A percentile compares a stretch with the other conserved stretches of the same genome.
phyloP scores from a whole-genome alignment of 1,284 basidiomycete genomes.

The Xerocomus minutiporus region DNA sequence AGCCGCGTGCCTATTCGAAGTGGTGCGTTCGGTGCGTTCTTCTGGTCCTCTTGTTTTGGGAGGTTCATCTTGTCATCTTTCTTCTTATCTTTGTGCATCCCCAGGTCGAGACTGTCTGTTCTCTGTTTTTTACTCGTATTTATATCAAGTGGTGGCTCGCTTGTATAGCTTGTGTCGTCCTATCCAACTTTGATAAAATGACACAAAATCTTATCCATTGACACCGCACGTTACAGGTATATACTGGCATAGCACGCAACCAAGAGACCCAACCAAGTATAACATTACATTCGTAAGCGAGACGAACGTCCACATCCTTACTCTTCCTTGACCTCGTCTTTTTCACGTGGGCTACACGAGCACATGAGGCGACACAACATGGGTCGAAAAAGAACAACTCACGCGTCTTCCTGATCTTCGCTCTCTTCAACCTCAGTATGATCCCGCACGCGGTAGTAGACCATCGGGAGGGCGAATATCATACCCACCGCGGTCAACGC shows the following conservation, averaged over 20 bases:
- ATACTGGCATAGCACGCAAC: not conserved
- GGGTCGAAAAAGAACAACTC: not conserved
- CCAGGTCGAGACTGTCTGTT: too few species aligned
- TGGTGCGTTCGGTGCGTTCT: not conserved
- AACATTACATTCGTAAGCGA: not conserved
- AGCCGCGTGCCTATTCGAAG: too few species aligned
- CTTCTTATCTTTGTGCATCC: not conserved
- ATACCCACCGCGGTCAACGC: slow-evolving; percentile 30
- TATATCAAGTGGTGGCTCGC: not conserved
- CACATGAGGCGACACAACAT: not conserved
- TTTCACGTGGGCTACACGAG: not conserved
- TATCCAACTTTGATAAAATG: not conserved
- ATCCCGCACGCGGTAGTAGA: slow-evolving; percentile 34
- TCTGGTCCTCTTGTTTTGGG: not conserved
- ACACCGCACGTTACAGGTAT: not conserved
- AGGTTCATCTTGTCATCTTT: not conserved
- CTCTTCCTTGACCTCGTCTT: not conserved
- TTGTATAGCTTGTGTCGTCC: too few species aligned
- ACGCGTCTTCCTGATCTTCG: slow-evolving; percentile 10
- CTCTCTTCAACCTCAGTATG: slow-evolving; percentile 28
- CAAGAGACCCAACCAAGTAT: not conserved
- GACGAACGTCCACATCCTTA: not conserved
- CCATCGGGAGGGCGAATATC: slow-evolving; percentile 35
- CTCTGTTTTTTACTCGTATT: not conserved
- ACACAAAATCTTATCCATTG: not conserved